Percentiles rank a stretch among this genome's conserved stretches.
Conservation (phyloP, 495 filamentous ascomycete genomes). For the Aspergillus homomorphus region DNA sequence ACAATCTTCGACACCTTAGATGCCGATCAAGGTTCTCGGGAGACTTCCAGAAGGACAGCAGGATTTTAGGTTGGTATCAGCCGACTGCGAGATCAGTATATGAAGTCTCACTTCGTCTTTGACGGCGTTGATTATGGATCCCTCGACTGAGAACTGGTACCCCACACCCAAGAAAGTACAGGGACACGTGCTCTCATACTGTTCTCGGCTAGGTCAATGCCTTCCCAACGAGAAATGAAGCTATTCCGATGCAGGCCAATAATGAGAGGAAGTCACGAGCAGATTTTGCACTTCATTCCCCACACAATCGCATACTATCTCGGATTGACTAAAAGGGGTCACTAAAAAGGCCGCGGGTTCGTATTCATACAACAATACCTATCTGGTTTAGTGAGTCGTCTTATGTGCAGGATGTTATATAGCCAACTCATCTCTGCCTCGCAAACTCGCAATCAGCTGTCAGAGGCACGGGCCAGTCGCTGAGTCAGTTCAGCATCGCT, state of each 20-base stretch:
- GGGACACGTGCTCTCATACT: neutral
- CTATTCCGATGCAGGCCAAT: neutral
- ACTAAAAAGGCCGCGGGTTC: too few relatives aligned
- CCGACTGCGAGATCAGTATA: neutral
- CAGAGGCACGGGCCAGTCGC: too few relatives aligned
- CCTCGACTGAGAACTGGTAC: neutral
- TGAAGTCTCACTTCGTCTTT: neutral
- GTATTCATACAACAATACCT: too few relatives aligned
- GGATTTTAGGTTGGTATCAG: neutral
- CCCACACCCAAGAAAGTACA: neutral
- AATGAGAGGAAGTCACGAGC: neutral
- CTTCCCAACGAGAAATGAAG: neutral
- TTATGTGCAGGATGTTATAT: too few relatives aligned
- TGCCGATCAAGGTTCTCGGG: neutral
- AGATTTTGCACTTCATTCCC: neutral
- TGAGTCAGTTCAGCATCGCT: too few relatives aligned
- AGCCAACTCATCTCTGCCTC: too few relatives aligned
- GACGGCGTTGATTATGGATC: neutral
- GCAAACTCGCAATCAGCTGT: too few relatives aligned
- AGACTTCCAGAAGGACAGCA: neutral
- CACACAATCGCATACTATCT: neutral
- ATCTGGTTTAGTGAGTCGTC: too few relatives aligned
- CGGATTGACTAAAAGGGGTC: too few relatives aligned
- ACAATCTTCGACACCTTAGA: neutral
- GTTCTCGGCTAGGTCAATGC: neutral